Percentiles rank a stretch among this genome's conserved stretches.
phyloP scores from a whole-genome alignment of 768 basidiomycete genomes.

The Calvatia gigantea region DNA sequence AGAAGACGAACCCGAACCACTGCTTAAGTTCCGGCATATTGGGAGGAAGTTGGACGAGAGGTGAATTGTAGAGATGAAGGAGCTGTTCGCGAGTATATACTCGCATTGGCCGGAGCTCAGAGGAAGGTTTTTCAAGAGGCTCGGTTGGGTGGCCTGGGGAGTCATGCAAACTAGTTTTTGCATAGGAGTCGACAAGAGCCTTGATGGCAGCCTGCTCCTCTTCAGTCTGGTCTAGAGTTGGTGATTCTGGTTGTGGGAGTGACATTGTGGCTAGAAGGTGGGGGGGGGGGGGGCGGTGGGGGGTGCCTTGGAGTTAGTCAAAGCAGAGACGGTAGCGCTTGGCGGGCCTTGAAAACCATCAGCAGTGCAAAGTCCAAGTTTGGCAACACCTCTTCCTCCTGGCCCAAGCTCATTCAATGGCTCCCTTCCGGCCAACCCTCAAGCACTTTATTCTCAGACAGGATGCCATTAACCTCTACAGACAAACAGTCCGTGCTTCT shows the following conservation, averaged over 20 bases:
- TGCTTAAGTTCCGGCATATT: conserved; percentile 82
- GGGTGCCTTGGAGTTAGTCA: conserved; percentile 14
- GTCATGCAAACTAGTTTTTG: conserved; percentile 13
- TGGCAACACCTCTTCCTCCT: conserved; percentile 13
- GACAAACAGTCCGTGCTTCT: conserved; percentile 64
- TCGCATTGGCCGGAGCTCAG: conserved; percentile 42
- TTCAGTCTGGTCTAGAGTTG: conserved; percentile 12
- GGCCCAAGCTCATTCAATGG: conserved; percentile 17
- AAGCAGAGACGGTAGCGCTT: conserved; percentile 19
- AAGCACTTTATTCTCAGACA: conserved; percentile 75
- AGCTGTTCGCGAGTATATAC: conserved; percentile 71
- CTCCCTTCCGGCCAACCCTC: conserved; percentile 40
- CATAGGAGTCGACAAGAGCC: conserved; percentile 18
- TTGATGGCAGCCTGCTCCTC: conserved; percentile 15
- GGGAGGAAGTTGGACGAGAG: conserved; percentile 63
- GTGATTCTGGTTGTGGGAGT: conserved; percentile 16
- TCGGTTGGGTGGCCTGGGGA: not conserved
- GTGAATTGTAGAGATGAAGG: conserved; percentile 68
- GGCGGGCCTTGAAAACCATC: conserved; percentile 41
- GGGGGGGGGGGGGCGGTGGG: conserved; percentile 13
- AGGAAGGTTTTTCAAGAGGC: conserved; percentile 1
- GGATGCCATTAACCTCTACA: conserved; percentile 59
- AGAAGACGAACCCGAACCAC: conserved; percentile 78
- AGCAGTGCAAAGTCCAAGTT: conserved; percentile 18
- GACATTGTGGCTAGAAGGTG: conserved; percentile 18